Evolutionary conservation across 164 flowering plant genomes (phyloP).

Genomic region (Macadamia integrifolia): DNA sequence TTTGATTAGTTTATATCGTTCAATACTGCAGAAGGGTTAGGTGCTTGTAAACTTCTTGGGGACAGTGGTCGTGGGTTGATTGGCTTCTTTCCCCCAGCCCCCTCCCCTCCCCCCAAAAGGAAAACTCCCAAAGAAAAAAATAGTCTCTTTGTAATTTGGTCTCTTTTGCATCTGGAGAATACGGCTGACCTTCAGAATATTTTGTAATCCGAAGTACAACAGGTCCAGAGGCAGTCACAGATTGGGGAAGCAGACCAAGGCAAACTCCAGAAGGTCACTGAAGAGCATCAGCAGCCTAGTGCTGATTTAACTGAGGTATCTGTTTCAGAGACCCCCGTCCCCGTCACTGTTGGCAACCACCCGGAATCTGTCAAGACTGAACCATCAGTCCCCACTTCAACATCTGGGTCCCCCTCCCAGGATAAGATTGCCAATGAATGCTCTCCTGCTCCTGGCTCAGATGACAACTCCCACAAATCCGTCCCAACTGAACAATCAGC

Average conservation of each 20-base stretch:
- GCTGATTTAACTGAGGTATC: conserved; percentile 57
- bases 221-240: conserved; percentile 94
- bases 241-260: conserved; percentile 94
- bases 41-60: too few species aligned
- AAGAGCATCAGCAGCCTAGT: conserved; percentile 83
- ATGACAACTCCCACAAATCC: conserved; percentile 10
- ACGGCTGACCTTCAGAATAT: neutral
- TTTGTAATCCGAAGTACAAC: conserved; percentile 7
- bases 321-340: conserved; percentile 28
- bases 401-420: conserved; percentile 53
- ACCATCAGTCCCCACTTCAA: conserved; percentile 73
- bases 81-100: too few species aligned
- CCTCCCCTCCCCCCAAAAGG: too few species aligned
- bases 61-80: too few species aligned
- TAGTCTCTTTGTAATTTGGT: too few species aligned
- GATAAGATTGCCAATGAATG: conserved; percentile 40
- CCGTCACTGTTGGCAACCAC: conserved; percentile 33
- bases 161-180: neutral
- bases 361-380: conserved; percentile 58
- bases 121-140: too few species aligned
- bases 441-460: conserved; percentile 24
- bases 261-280: conserved; percentile 84
- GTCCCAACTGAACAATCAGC: too few species aligned
- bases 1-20: too few species aligned
- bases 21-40: too few species aligned